Evolutionary conservation across 768 basidiomycete genomes (phyloP), one percentile per base, ranked within the genome.

Genomic region (Hortiboletus campestris): DNA sequence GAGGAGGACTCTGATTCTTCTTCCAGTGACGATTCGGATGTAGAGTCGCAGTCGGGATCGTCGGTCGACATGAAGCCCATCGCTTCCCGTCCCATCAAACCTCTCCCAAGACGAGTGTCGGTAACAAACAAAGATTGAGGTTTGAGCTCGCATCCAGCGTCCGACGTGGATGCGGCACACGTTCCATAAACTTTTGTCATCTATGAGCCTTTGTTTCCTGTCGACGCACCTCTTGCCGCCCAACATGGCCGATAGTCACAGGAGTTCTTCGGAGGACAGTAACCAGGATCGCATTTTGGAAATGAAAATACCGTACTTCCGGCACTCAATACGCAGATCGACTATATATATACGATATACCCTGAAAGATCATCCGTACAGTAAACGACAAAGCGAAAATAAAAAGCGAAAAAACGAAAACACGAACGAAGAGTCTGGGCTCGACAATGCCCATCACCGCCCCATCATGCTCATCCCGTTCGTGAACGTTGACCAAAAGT

Each of bases 401-500:
- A 36, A 20, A 17, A 40, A 10, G 0, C 25, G 25, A 4, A 25
- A 25, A n/a, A n/a, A n/a, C n/a, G n/a, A 43, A 46, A 22, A 28
- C 50, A 44, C 11, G 11, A 43, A 43, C 13, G 3, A 32, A 1
- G 11, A 4, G 6, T 22, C 28, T 12, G 16, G 16, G 49, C 43
- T 19, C 3, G 19, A 53, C 6, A 28, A 12, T 11, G 44, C 25
- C 22, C 14, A 13, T 51, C 42, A 61, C 9, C 61, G 34, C 13
- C 57, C 49, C 46, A 59, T 57, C 51, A 58, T 55, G 35, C 22
- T 38, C 25, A 25, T 25, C 56, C 57, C 52, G 45, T 40, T 53
- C 13, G 78, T 67, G 39, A 78, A 78, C 7, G 75, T 72, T 20
- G 72, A 64, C 77, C 77, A 78, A 56, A 78, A 79, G 10, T 72